phyloP scores from a whole-genome alignment of 345 rosid genomes.

The Eucalyptus microcorys region DNA sequence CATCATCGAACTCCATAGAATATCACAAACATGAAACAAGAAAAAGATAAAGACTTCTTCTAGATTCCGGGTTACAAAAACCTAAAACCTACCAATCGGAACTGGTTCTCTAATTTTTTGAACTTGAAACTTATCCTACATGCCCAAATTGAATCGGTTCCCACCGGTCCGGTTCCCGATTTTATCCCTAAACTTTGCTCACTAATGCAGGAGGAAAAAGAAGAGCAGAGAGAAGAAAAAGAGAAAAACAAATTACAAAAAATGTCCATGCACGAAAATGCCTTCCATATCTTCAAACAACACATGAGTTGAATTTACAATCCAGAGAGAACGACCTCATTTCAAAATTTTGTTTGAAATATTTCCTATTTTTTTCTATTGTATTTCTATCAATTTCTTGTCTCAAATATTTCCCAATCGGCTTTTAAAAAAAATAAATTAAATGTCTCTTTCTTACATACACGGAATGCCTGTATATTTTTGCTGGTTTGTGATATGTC shows the following conservation, averaged over 20 bases:
- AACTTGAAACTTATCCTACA: not conserved
- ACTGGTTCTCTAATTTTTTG: too few species aligned
- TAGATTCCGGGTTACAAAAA: fast-evolving
- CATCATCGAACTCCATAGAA: too few species aligned
- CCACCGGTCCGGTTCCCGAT: too few species aligned
- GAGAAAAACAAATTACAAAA: too few species aligned
- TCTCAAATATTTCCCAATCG: not conserved
- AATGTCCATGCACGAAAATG: not conserved
- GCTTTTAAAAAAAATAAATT: not conserved
- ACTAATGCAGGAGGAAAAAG: fast-evolving
- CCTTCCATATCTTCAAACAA: not conserved
- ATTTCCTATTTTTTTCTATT: too few species aligned
- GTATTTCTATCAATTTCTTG: not conserved
- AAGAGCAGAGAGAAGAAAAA: not conserved
- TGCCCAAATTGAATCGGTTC: not conserved
- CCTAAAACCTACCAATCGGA: fast-evolving
- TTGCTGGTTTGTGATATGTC: not conserved
- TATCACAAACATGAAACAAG: too few species aligned
- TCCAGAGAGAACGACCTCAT: fast-evolving
- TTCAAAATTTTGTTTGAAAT: too few species aligned
- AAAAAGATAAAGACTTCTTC: too few species aligned
- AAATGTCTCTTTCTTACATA: not conserved
- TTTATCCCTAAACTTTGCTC: fast-evolving
- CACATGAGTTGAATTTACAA: not conserved
- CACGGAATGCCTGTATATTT: not conserved